Percentiles rank a stretch among this genome's conserved stretches.
These are phyloP conservation scores for Paracorniculantispora psalliotae DNA, from an alignment of 2,329 filamentous ascomycete species.

Conservation along the genomic window DNA sequence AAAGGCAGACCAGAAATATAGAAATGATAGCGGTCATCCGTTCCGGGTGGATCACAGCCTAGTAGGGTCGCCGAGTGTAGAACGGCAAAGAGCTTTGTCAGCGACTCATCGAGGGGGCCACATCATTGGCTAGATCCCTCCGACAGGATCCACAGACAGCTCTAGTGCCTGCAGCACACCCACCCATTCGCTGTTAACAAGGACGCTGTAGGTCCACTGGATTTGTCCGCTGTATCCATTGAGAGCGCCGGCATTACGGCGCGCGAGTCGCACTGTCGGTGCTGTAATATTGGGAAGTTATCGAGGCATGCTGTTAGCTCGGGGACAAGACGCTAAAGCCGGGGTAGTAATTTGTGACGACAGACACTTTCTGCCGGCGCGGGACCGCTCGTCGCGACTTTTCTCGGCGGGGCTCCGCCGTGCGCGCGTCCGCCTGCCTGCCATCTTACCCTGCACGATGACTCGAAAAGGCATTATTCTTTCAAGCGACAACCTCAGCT, in stretches of 20 bases:
- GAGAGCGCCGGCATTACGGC: not conserved
- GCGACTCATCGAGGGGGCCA: not conserved
- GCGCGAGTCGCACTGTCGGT: too few relatives aligned
- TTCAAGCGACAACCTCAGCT: not conserved
- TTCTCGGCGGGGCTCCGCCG: not conserved
- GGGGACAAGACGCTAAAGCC: conserved; percentile 8
- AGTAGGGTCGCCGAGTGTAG: not conserved
- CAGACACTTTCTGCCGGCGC: too few relatives aligned
- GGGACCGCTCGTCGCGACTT: not conserved
- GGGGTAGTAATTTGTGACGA: not conserved
- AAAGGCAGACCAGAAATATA: conserved; percentile 6
- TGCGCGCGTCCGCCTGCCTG: not conserved
- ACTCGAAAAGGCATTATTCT: not conserved
- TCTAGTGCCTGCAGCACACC: not conserved
- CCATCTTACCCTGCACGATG: not conserved
- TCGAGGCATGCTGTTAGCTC: too few relatives aligned
- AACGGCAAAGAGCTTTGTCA: conserved; percentile 7
- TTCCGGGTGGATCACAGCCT: conserved; percentile 4
- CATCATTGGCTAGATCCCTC: not conserved
- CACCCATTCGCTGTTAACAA: not conserved
- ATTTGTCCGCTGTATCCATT: not conserved
- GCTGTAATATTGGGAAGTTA: too few relatives aligned
- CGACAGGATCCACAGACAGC: not conserved
- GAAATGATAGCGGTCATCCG: not conserved
- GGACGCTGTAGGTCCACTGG: not conserved